A percentile compares a stretch with the other conserved stretches of the same genome.
These are phyloP conservation scores for Arctostaphylos glauca DNA, from an alignment of 148 eudicot genomes.

Conservation along the genomic window DNA sequence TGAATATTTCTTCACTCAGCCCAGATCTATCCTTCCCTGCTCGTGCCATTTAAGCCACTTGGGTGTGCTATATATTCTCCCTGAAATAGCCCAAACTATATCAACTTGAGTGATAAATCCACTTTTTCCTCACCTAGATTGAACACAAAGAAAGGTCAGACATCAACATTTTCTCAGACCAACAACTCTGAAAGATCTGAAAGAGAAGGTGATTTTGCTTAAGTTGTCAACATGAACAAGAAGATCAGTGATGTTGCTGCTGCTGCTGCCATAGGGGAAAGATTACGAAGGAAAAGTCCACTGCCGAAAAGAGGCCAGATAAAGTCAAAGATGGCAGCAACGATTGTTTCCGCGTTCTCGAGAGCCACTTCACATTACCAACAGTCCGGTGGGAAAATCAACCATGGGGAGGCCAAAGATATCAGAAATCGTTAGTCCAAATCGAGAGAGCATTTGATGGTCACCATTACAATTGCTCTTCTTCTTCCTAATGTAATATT, in stretches of 20 bases:
- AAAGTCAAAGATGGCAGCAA: constrained; percentile 46
- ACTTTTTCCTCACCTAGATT: background rate
- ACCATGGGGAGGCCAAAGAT: background rate
- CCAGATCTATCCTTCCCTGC: background rate
- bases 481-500: background rate
- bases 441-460: background rate
- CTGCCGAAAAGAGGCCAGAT: constrained; percentile 58
- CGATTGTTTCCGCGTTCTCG: constrained; percentile 27
- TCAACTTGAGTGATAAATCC: background rate
- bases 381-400: background rate
- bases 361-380: constrained; percentile 21
- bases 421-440: background rate
- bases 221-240: constrained; percentile 24
- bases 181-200: background rate
- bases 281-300: constrained; percentile 27
- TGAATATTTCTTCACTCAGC: background rate
- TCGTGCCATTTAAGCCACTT: background rate
- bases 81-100: constrained; percentile 1
- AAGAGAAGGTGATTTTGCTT: constrained; percentile 8
- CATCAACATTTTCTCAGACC: background rate
- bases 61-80: constrained; percentile 13
- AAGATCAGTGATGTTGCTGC: constrained; percentile 22
- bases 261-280: constrained; percentile 18
- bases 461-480: background rate
- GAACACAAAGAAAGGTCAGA: background rate